phyloP scores from a whole-genome alignment of 306 rosid species.

The Prunus mume region DNA sequence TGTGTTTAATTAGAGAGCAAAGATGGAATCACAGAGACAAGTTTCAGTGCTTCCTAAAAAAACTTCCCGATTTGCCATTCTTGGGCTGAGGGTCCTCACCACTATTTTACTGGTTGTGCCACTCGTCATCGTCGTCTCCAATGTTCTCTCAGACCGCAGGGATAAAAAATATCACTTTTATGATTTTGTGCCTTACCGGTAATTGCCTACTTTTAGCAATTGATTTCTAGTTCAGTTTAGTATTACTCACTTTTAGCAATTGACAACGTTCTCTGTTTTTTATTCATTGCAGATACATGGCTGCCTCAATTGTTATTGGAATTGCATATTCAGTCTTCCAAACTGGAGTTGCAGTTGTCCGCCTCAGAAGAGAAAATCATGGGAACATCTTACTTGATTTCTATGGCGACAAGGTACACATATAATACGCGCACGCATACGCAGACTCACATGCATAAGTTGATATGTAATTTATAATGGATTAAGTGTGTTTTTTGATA shows the following conservation, averaged over 20 bases:
- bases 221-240: neutral
- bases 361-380: constrained; percentile 1
- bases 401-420: constrained; percentile 25
- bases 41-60: neutral
- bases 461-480: no score
- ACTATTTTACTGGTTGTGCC: constrained; percentile 22
- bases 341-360: constrained; percentile 3
- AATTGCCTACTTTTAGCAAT: neutral
- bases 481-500: no score
- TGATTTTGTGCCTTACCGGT: constrained; percentile 8
- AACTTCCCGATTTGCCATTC: constrained; percentile 9
- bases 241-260: neutral
- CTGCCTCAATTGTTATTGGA: constrained; percentile 15
- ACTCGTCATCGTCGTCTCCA: constrained; percentile 15
- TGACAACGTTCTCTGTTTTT: neutral
- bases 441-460: neutral
- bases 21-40: constrained; percentile 12
- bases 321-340: constrained; percentile 21
- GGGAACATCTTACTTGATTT: constrained; percentile 8
- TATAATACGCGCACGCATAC: no score
- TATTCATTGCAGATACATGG: constrained; percentile 18
- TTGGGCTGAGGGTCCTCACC: constrained; percentile 19
- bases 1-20: neutral
- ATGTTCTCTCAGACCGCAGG: neutral
- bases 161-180: neutral